Base-by-base conservation (phyloP, 1,284 basidiomycete genomes). In the Calocybe gambosa region DNA sequence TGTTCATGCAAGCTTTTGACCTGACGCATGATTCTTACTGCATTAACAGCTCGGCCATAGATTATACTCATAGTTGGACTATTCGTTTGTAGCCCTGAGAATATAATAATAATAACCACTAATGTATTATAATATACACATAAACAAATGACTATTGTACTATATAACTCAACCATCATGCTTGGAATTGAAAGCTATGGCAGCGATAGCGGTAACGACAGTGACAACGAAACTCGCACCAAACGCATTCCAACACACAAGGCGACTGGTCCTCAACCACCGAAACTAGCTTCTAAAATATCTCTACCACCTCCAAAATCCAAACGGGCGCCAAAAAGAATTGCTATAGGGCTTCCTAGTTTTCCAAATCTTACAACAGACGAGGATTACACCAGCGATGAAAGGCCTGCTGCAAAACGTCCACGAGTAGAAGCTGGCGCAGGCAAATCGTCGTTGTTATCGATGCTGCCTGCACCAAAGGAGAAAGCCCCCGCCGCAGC, bases 401-500 rank as follows among this genome's bases (percentile, higher is more conserved):
- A 75, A 29, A 69, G 69, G 43, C 82, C 75, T 20, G 64, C 73
- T 7, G 62, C 77, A 23, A 88, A 88, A 68, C 85, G 77, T 56
- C 67, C 70, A 16, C 73, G 76, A 39, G 60, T 78, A 36, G 65
- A 70, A 31, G 57, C 71, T 9, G 78, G 80, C 5, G 77, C 77
- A 33, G 84, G 86, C 9, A 62, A 62, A 13, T 89, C 87, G 0
- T 75, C 79, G 1, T 61, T 90, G 39, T 58, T 89, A 20, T 74
- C 75, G 1, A 87, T 89, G 80, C 70, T 90, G 6, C 88, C 88
- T 39, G 77, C 80, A 0, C 87, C 86, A 3, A 88, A 83, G 63
- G 74, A 76, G 53, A 76, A 71, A 45, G 69, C 63, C n/a, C 67
- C 73, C 9, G 58, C 67, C 2, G 55, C 60, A n/a, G 60, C 70